These are phyloP conservation scores for Sugiyamaella japonica DNA, from an alignment of 1,139 yeast species.

Conservation along the genomic window DNA sequence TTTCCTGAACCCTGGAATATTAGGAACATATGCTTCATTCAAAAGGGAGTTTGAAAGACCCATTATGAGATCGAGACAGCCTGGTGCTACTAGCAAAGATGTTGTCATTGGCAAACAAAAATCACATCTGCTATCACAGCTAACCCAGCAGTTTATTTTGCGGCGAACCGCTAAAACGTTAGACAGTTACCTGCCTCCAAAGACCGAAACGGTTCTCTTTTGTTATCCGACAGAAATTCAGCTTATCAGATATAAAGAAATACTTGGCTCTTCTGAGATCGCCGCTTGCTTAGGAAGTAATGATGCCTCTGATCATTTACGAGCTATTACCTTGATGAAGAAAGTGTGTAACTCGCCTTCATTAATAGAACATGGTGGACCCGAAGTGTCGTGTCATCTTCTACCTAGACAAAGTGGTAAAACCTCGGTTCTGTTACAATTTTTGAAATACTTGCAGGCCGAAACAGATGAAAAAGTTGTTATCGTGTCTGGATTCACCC, in stretches of 20 bases:
- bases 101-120: conserved; percentile 59
- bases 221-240: conserved; percentile 74
- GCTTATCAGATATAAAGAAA: conserved; percentile 47
- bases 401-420: conserved; percentile 37
- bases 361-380: conserved; percentile 41
- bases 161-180: conserved; percentile 73
- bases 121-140: conserved; percentile 58
- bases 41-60: conserved; percentile 70
- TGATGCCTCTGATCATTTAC: conserved; percentile 52
- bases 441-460: conserved; percentile 36
- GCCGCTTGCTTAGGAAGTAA: conserved; percentile 37
- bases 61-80: conserved; percentile 70
- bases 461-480: conserved; percentile 70
- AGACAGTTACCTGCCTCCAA: conserved; percentile 67
- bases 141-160: conserved; percentile 67
- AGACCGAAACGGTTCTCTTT: conserved; percentile 76
- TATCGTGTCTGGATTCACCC: conserved; percentile 84
- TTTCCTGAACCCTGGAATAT: conserved; percentile 78
- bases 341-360: conserved; percentile 85
- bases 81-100: conserved; percentile 57
- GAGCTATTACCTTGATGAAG: conserved; percentile 70
- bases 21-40: conserved; percentile 65
- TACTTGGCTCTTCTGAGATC: conserved; percentile 19
- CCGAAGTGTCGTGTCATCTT: background rate
- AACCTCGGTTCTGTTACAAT: conserved; percentile 36